A percentile compares a stretch with the other conserved stretches of the same genome.
These are phyloP conservation scores for Rhynchosporium graminicola DNA, from an alignment of 2,329 filamentous ascomycete genomes.

Conservation along the genomic window DNA sequence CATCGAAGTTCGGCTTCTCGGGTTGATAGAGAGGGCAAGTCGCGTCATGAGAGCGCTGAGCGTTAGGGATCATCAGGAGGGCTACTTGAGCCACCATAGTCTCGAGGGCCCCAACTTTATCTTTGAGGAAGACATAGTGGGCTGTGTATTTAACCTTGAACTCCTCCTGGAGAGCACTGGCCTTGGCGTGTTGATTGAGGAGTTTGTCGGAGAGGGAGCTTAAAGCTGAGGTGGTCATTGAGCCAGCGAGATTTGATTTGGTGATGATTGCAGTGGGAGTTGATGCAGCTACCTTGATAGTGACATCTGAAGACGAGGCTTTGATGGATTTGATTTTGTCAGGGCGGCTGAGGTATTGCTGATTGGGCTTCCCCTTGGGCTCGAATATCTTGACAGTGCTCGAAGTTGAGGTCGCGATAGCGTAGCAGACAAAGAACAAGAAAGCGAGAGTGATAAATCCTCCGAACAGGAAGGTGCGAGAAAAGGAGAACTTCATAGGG, in stretches of 20 bases:
- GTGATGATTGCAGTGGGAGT: neutral
- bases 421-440: too few species aligned
- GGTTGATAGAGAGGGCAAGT: too few species aligned
- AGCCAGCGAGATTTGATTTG: neutral
- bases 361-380: too few species aligned
- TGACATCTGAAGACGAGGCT: too few species aligned
- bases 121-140: neutral
- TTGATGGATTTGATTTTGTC: too few species aligned
- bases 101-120: neutral
- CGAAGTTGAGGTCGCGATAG: too few species aligned
- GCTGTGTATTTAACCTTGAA: neutral
- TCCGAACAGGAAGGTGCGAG: too few species aligned
- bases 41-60: neutral
- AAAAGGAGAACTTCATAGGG: too few species aligned
- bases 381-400: too few species aligned
- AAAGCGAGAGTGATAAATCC: too few species aligned
- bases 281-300: neutral
- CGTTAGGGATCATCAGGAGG: neutral
- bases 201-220: neutral
- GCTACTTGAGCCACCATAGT: neutral
- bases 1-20: too few species aligned
- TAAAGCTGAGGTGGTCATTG: neutral
- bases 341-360: too few species aligned
- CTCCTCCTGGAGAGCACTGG: neutral
- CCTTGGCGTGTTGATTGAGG: neutral